A percentile compares a stretch with the other conserved stretches of the same genome.
Evolutionary conservation across 2,329 filamentous ascomycete species (phyloP).

Genomic region (Sporothrix protearum): DNA sequence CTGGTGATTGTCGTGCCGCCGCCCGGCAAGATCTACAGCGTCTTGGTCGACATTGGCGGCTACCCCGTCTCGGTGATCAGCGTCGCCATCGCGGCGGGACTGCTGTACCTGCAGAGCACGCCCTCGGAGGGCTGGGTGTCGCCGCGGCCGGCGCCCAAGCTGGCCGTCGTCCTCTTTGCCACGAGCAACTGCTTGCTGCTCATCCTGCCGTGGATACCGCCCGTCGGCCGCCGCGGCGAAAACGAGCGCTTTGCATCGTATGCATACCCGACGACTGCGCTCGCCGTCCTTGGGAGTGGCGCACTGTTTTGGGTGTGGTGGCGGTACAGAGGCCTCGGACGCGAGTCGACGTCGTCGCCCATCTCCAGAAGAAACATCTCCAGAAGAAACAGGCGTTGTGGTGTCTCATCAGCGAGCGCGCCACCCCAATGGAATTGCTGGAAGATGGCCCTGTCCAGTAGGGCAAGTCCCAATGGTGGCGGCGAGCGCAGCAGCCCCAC

Average conservation of each 20-base stretch:
- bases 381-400: neutral
- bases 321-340: conserved; percentile 26
- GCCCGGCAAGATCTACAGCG: conserved; percentile 41
- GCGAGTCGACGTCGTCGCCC: neutral
- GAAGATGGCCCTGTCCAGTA: conserved; percentile 11
- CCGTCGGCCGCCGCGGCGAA: conserved; percentile 28
- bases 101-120: conserved; percentile 35
- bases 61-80: conserved; percentile 39
- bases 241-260: conserved; percentile 37
- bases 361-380: neutral
- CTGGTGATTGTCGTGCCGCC: conserved; percentile 52
- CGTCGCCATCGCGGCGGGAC: conserved; percentile 36
- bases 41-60: conserved; percentile 39
- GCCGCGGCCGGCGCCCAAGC: conserved; percentile 34
- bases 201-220: conserved; percentile 39
- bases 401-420: neutral
- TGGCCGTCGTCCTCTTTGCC: conserved; percentile 35
- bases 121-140: conserved; percentile 34
- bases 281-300: conserved; percentile 36
- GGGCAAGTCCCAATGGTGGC: neutral
- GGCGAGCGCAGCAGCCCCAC: neutral
- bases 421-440: conserved; percentile 22
- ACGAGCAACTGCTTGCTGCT: conserved; percentile 36
- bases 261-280: conserved; percentile 38
- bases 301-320: conserved; percentile 40